A percentile compares a stretch with the other conserved stretches of the same genome.
phyloP scores from a whole-genome alignment of 768 basidiomycete species.

The Tubosaeta brunneosetosa region DNA sequence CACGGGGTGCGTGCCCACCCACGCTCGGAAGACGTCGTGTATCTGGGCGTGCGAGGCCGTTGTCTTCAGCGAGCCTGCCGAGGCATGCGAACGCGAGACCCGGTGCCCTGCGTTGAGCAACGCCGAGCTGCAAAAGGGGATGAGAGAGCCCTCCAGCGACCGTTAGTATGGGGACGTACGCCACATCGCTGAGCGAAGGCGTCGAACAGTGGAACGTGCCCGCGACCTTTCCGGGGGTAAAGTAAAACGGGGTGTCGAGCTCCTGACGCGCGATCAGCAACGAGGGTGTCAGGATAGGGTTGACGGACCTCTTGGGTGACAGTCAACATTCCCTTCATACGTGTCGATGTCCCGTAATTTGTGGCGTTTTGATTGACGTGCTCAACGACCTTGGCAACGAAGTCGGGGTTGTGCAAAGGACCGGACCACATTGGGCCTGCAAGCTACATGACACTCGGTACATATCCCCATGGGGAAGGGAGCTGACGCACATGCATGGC shows the following conservation, averaged over 20 bases:
- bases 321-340: slow-evolving; percentile 96
- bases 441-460: slow-evolving; percentile 41
- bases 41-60: slow-evolving; percentile 66
- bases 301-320: slow-evolving; percentile 75
- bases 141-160: neutral
- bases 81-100: slow-evolving; percentile 89
- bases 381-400: slow-evolving; percentile 68
- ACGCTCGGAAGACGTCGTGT: slow-evolving; percentile 82
- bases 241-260: slow-evolving; percentile 74
- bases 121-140: slow-evolving; percentile 58
- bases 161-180: slow-evolving; percentile 44
- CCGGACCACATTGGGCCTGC: slow-evolving; percentile 98
- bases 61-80: slow-evolving; percentile 88
- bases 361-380: slow-evolving; percentile 61
- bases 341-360: slow-evolving; percentile 68
- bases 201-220: slow-evolving; percentile 78
- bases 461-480: neutral
- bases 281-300: neutral
- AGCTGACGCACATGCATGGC: slow-evolving; percentile 57
- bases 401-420: slow-evolving; percentile 71
- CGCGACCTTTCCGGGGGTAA: slow-evolving; percentile 76
- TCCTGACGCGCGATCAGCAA: slow-evolving; percentile 48
- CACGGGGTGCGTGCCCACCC: slow-evolving; percentile 78
- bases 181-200: slow-evolving; percentile 69
- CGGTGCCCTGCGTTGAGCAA: slow-evolving; percentile 80